phyloP scores from a whole-genome alignment of 306 rosid species.

The Rosa lucieae region DNA sequence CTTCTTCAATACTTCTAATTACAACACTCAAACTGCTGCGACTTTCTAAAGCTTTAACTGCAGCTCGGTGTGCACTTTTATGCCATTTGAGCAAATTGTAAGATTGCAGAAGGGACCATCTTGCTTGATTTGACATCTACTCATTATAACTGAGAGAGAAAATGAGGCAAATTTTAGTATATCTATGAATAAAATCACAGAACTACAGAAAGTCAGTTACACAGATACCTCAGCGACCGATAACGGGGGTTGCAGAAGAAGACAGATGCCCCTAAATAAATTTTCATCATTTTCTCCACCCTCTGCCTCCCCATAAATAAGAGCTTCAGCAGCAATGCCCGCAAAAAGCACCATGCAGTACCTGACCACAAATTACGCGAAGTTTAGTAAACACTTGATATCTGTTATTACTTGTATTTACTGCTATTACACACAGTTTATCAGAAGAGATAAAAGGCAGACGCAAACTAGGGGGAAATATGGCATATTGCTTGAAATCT shows the following conservation, averaged over 20 bases:
- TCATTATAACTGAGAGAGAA: constrained; percentile 20
- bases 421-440: background rate
- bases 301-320: constrained; percentile 90
- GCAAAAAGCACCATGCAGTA: constrained; percentile 98
- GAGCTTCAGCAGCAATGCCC: constrained; percentile 98
- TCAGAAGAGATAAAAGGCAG: background rate
- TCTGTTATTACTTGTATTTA: background rate
- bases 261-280: constrained; percentile 69
- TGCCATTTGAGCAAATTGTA: constrained; percentile 96
- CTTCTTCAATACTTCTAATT: constrained; percentile 83
- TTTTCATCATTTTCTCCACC: constrained; percentile 99
- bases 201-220: constrained; percentile 18
- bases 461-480: background rate
- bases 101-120: constrained; percentile 95
- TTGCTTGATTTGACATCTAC: constrained; percentile 97
- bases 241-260: constrained; percentile 82
- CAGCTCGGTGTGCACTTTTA: constrained; percentile 75
- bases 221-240: constrained; percentile 71
- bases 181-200: constrained; percentile 8
- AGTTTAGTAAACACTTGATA: background rate
- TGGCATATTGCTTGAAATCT: background rate
- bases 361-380: constrained; percentile 36
- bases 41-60: constrained; percentile 81
- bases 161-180: constrained; percentile 6
- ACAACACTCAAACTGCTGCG: constrained; percentile 70